Evolutionary conservation across 345 rosid genomes (phyloP), one percentile per base, ranked within the genome.

Genomic region (Luvunga scandens): DNA sequence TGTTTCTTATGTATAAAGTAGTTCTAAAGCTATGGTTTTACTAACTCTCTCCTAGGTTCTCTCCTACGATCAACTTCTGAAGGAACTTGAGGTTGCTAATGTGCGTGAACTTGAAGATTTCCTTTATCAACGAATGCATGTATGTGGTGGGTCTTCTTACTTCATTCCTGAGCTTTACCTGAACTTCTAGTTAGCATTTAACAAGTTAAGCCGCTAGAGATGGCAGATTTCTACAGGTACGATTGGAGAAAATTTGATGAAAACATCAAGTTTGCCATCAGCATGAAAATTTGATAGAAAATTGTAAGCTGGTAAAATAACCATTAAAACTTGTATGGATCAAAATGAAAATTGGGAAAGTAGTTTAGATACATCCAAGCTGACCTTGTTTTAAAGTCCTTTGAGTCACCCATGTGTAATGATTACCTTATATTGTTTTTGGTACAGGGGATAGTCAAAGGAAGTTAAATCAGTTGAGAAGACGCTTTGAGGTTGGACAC

Each of bases 81-180:
- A 77, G 72, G 87, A 80, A 77, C 82, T 86, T 39, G 89, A 84
- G 81, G 81, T 84, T 64, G 28, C 84, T 63, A 86, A 86, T 69
- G 87, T 86, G 39, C 85, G 87, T 72, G 87, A 84, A 73, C 89
- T 86, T 71, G 89, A 86, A 79, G 89, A 84, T 61, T 86, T 86
- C 79, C 89, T 86, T n/a, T 39, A 86, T 86, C 73, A 84, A 81
- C 39, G 87, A 84, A 68, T 84, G 89, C 83, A 86, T 82, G 89
- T 84, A 86, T 75, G 79, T 66, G 84, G 85, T 86, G 78, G 28
- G 89, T 79, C 36, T 57, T 50, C 45, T 64, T 75, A 42, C 45
- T 24, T 55, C 65, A 72, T 71, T 69, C 36, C 39, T 21, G 21
- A 30, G 45, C 7, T 75, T 45, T 45, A 10, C 57, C 19, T 45